Conservation (phyloP, 176 grass and related monocot species). For the Triticum dicoccoides region DNA sequence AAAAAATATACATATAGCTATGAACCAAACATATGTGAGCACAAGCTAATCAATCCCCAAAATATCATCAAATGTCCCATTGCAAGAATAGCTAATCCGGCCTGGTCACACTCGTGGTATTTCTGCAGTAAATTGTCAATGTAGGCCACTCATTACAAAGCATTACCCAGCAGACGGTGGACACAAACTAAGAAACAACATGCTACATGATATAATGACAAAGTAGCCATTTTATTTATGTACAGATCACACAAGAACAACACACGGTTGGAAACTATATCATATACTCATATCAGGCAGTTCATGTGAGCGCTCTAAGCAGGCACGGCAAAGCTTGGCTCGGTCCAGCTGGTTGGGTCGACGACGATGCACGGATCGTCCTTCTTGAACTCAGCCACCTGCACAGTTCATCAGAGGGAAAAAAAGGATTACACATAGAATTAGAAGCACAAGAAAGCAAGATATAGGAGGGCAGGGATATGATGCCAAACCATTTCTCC, state of each 20-base stretch:
- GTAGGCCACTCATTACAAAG: not conserved
- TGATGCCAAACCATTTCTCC: constrained; percentile 55
- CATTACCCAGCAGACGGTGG: not conserved
- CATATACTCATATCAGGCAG: constrained; percentile 1
- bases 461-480: not conserved
- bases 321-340: constrained; percentile 84
- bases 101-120: not conserved
- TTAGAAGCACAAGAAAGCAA: not conserved
- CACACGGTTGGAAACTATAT: not conserved
- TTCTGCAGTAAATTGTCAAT: not conserved
- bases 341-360: constrained; percentile 56
- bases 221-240: not conserved
- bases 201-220: not conserved
- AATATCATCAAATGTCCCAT: not conserved
- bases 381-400: constrained; percentile 92
- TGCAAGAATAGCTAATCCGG: not conserved
- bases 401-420: not conserved
- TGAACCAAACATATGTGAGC: too few species aligned
- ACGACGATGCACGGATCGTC: constrained; percentile 79
- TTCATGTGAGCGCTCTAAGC: constrained; percentile 33
- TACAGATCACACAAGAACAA: constrained; percentile 19
- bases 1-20: too few species aligned
- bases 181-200: not conserved
- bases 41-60: too few species aligned
- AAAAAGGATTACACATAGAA: not conserved